phyloP scores from a whole-genome alignment of 768 basidiomycete genomes.

The Lanmaoa pseudosensibilis region DNA sequence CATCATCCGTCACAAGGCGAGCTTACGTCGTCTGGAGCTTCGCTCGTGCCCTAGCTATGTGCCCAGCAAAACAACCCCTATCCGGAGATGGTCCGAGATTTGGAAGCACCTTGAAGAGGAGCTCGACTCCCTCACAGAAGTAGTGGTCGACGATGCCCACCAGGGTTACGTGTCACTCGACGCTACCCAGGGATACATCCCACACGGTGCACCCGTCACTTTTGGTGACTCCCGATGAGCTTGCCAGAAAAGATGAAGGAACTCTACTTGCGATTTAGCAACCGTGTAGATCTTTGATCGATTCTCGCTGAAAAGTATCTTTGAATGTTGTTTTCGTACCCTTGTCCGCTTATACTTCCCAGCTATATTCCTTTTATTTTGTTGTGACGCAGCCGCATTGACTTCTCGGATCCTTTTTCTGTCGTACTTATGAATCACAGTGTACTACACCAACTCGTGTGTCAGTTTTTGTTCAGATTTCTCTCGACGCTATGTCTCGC shows the following conservation, averaged over 20 bases:
- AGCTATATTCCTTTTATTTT: background rate
- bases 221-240: background rate
- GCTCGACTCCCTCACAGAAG: slow-evolving; percentile 22
- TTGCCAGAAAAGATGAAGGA: slow-evolving; percentile 15
- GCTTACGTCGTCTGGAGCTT: slow-evolving; percentile 26
- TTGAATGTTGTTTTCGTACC: background rate
- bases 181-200: slow-evolving; percentile 21
- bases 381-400: background rate
- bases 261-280: slow-evolving; percentile 9
- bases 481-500: too few relatives aligned
- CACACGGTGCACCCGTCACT: slow-evolving; percentile 10
- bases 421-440: background rate
- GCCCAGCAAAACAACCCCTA: slow-evolving; percentile 2
- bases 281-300: slow-evolving; percentile 13
- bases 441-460: too few relatives aligned
- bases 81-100: slow-evolving; percentile 30
- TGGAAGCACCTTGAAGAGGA: slow-evolving; percentile 27
- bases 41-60: slow-evolving; percentile 29
- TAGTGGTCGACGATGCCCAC: slow-evolving; percentile 16
- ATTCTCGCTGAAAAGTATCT: background rate
- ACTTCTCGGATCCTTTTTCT: background rate
- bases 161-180: slow-evolving; percentile 29
- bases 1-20: slow-evolving; percentile 31
- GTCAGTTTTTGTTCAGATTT: too few relatives aligned
- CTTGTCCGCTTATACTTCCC: background rate